Evolutionary conservation across 2,329 filamentous ascomycete genomes (phyloP), one percentile per base, ranked within the genome.

Genomic region (Colletotrichum shisoi): DNA sequence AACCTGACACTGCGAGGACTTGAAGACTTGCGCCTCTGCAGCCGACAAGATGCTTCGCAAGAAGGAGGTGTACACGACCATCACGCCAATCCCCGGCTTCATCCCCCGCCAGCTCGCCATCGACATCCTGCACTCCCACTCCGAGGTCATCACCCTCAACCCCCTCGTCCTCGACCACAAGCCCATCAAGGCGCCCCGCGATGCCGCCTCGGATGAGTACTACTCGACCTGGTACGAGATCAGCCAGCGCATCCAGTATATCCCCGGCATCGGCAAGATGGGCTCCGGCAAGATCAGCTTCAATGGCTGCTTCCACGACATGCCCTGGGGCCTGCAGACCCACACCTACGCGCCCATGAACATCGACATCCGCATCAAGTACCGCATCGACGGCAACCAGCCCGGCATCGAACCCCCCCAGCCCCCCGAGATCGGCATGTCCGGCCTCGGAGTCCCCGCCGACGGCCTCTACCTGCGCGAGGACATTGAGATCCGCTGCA

Each of bases 181-280:
- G 70, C 79, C 87, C 67, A 89, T 91, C 74, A 81, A 87, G 60
- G 87, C 89, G 1, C 89, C 89, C 34, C 88, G 87, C 78, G 83
- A 89, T 77, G 88, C 89, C 70, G 84, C 87, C 63, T 80, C 87
- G 71, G 89, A 91, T 77, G 89, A 91, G 76, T 91, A 84, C 78
- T 91, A 89, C 77, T 87, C 87, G 69, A 89, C 89, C 37, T 91
- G 89, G 89, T 91, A 91, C 76, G 88, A 91, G 76, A 91, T 91
- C 73, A 84, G 80, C 64, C 84, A 91, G 81, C 84, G 87, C 72
- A 88, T 91, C 67, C 88, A 90, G 74, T 86, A 87, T 71, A 79
- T 91, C 6, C 89, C 89, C 0, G 89, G 89, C 40, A 79, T 90
- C 62, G 89, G 89, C 71, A 87, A 82, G 77, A 81, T 89, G 67